Evolutionary conservation across 2,329 filamentous ascomycete genomes (phyloP), one percentile per base, ranked within the genome.

Genomic region (Onygenales sp.): DNA sequence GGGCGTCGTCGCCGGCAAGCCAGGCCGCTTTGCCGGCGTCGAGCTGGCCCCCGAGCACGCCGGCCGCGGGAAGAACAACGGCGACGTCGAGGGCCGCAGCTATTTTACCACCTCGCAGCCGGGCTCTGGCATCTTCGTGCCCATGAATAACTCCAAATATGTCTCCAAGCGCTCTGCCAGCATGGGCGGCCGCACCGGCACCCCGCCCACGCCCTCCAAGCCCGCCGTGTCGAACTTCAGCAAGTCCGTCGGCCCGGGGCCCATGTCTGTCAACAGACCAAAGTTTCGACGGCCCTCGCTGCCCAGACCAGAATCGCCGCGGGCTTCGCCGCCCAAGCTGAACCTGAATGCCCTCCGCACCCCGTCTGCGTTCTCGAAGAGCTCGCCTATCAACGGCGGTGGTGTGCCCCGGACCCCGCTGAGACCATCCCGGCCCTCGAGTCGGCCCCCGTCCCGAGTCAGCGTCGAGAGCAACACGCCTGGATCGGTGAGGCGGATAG

Each of bases 51-150:
- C 81, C 51, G 87, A 95, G 60, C 94, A 86, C 74, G 87, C 90
- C 36, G 70, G 78, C 50, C 82, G 86, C 65, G 93, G 93, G 36
- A 98, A 98, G 77, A 98, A 98, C 66, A 94, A 82, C 63, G 93
- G 93, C 58, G 91, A 95, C 69, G 93, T 97, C 52, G 92, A 97
- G 61, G 93, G 92, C 42, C 76, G 75, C 55, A 75, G 75, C 53
- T 98, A 98, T 72, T 98, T 98, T 68, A 78, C 77, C 37, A 95
- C 93, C 9, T 79, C 79, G 2, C 73, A 85, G 21, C 81, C 88
- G 0, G 89, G 89, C 57, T 84, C 93, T 2, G 93, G 93, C 56
- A 97, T 98, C 64, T 98, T 98, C 67, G 79, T 98, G 11, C 93
- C 93, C 3, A 75, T 93, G 13, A 82, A 85, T 67, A 93, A 94